Evolutionary conservation across 345 rosid species (phyloP).

Genomic region (Linum trigynum): DNA sequence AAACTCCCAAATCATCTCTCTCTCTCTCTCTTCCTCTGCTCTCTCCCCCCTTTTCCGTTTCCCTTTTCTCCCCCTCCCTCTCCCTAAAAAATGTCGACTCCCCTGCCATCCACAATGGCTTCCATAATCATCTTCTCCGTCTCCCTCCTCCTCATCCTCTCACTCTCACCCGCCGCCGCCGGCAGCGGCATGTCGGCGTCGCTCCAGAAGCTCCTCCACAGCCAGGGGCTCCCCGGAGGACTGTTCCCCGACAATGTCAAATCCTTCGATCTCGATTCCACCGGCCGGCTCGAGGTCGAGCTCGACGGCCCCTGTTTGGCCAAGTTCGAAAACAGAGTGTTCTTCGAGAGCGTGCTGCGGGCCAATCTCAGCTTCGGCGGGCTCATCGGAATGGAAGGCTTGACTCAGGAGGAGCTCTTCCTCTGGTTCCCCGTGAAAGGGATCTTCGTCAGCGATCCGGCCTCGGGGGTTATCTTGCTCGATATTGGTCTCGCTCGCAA

Average conservation of each 20-base stretch:
- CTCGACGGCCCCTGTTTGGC: slow-evolving; percentile 66
- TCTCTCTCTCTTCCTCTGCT: background rate
- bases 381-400: slow-evolving; percentile 64
- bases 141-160: slow-evolving; percentile 16
- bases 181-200: slow-evolving; percentile 25
- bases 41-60: background rate
- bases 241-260: slow-evolving; percentile 62
- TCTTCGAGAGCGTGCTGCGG: slow-evolving; percentile 52
- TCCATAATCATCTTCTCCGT: slow-evolving; percentile 22
- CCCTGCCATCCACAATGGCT: slow-evolving; percentile 12
- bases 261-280: slow-evolving; percentile 38
- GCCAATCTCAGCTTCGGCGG: slow-evolving; percentile 87
- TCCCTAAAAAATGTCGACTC: background rate
- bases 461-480: slow-evolving; percentile 69
- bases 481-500: slow-evolving; percentile 82
- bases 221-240: slow-evolving; percentile 79
- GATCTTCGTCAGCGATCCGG: slow-evolving; percentile 61
- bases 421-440: slow-evolving; percentile 83
- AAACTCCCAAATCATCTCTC: background rate
- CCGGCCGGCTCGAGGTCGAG: slow-evolving; percentile 53
- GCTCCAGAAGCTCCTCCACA: slow-evolving; percentile 47
- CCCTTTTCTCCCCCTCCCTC: background rate
- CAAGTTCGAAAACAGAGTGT: slow-evolving; percentile 59
- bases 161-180: slow-evolving; percentile 11
- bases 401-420: slow-evolving; percentile 72